Evolutionary conservation across 106 monocot genomes (phyloP), one percentile per base, ranked within the genome.

Genomic region (Platanthera zijinensis): DNA sequence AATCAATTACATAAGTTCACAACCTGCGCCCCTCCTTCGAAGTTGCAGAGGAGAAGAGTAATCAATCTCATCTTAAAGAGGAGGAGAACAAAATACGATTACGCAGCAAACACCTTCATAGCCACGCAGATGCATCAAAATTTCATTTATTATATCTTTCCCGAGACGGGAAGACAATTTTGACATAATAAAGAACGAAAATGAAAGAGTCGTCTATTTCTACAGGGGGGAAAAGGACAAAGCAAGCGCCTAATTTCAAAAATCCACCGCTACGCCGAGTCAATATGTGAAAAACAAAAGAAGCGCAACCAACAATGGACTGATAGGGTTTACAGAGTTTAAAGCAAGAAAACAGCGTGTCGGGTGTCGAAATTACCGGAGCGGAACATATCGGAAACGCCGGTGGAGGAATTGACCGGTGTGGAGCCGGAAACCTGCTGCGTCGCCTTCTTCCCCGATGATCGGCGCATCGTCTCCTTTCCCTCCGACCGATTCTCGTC

Each of bases 361-460:
- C 30, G n/a, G 48, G 15, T 17, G 47, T 11, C n/a, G 3, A 47
- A 70, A 70, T 48, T 48, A 70, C 70, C 70, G 45, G 70, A 70
- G 70, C 70, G 70, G 6, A 70, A 48, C 48, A 70, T 45, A 70
- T 70, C 70, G 25, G 70, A 70, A 70, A 17, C 70, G n/a, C 70
- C 70, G 47, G 70, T 13, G 70, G 70, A 47, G 15, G 70, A 70
- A 70, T 70, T 70, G 48, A 70, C 47, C 4, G 67, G 12, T 11
- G 32, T 30, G 13, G 67, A 67, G 67, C 67, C 30, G 2, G 67
- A 12, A 25, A 67, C 67, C 6, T 47, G 70, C 70, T 70, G 70
- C 14, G 17, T 47, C 70, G 70, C 17, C 70, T 70, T 70, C 48
- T 48, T 70, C 48, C 70, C 70, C 70, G 70, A 70, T 47, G 70